Evolutionary conservation across 2,329 filamentous ascomycete species (phyloP).

Genomic region (Aspergillus ochraceoroseus): DNA sequence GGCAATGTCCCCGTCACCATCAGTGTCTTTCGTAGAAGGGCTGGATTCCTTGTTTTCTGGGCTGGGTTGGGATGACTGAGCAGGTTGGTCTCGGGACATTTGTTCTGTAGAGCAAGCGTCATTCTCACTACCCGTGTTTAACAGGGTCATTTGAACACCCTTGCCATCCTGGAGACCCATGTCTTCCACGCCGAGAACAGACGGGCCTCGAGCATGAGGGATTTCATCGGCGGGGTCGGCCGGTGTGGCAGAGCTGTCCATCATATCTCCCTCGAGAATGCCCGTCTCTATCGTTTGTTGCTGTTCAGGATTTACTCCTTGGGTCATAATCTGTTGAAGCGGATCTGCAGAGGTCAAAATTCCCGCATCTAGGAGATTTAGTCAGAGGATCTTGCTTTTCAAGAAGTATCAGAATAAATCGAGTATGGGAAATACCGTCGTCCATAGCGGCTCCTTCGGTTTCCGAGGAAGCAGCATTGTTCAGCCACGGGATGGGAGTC

Average conservation of each 20-base stretch:
- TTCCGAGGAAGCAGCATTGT: slow-evolving; percentile 31
- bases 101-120: slow-evolving; percentile 7
- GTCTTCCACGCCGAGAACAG: slow-evolving; percentile 79
- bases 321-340: slow-evolving; percentile 5
- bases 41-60: slow-evolving; percentile 11
- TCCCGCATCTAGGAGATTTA: neutral
- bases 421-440: slow-evolving; percentile 18
- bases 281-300: slow-evolving; percentile 5
- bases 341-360: neutral
- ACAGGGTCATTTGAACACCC: slow-evolving; percentile 42
- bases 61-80: slow-evolving; percentile 7
- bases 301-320: neutral
- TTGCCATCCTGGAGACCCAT: slow-evolving; percentile 67
- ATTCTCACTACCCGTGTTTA: slow-evolving; percentile 16
- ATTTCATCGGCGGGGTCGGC: slow-evolving; percentile 56
- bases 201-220: slow-evolving; percentile 78
- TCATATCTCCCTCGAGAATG: slow-evolving; percentile 21
- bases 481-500: slow-evolving; percentile 90
- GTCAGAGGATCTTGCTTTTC: too few species aligned
- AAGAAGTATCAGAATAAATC: neutral
- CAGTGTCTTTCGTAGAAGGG: slow-evolving; percentile 15
- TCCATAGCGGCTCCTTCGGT: slow-evolving; percentile 20
- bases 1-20: slow-evolving; percentile 37
- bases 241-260: slow-evolving; percentile 26
- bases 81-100: slow-evolving; percentile 1